Evolutionary conservation across 1,139 yeast genomes (phyloP).

Genomic region (Taiozyma sp.): DNA sequence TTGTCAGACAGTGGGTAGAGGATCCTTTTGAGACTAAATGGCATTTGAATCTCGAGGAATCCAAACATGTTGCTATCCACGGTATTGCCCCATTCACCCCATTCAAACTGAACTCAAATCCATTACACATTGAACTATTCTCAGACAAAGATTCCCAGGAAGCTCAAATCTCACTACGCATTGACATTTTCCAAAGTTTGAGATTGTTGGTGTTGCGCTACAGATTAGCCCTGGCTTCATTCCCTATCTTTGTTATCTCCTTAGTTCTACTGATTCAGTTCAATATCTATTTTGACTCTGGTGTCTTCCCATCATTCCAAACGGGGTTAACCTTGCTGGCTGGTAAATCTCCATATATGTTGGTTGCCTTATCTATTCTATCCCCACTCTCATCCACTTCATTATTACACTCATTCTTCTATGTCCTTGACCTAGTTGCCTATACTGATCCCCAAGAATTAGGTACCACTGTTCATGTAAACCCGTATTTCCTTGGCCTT

Average conservation of each 20-base stretch:
- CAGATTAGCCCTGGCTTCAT: conserved; percentile 54
- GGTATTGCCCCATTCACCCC: conserved; percentile 83
- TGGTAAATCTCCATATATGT: conserved; percentile 23
- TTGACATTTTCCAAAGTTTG: conserved; percentile 34
- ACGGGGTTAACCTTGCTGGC: conserved; percentile 37
- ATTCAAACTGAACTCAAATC: conserved; percentile 26
- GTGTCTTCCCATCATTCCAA: conserved; percentile 46
- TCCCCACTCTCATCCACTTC: conserved; percentile 35
- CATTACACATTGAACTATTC: conserved; percentile 32
- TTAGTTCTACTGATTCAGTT: conserved; percentile 44
- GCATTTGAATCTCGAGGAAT: conserved; percentile 45
- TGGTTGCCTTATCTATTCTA: conserved; percentile 24
- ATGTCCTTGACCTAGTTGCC: conserved; percentile 53
- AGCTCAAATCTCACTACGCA: conserved; percentile 4
- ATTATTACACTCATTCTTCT: conserved; percentile 27
- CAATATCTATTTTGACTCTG: conserved; percentile 31
- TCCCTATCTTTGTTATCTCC: conserved; percentile 46
- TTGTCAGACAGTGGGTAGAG: conserved; percentile 61
- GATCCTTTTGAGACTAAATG: conserved; percentile 75
- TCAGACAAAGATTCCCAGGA: not conserved
- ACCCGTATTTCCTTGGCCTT: conserved; percentile 58
- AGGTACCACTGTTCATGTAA: conserved; percentile 25
- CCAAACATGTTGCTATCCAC: conserved; percentile 45
- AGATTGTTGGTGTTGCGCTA: conserved; percentile 55
- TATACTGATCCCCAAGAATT: conserved; percentile 30